Percentiles rank a stretch among this genome's conserved stretches.
These are phyloP conservation scores for Solanum corneliomulleri DNA, from an alignment of 257 asterid genomes.

Conservation along the genomic window DNA sequence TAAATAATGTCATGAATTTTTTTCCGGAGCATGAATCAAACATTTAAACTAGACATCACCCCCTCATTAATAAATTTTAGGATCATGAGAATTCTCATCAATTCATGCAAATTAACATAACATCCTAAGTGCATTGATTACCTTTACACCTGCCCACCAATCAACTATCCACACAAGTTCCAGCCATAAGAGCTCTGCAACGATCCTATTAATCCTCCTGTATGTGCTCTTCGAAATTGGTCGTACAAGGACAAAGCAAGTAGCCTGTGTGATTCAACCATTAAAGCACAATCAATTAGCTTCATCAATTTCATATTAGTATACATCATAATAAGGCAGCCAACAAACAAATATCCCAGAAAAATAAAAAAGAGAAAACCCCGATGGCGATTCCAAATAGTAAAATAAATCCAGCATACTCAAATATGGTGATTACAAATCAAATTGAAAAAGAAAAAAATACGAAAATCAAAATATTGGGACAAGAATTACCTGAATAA, in stretches of 20 bases:
- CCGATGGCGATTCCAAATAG: neutral
- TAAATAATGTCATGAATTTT: neutral
- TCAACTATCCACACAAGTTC: conserved; percentile 93
- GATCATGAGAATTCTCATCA: neutral
- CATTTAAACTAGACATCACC: neutral
- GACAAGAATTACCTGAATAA: conserved; percentile 48
- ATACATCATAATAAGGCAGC: neutral
- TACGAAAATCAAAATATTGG: neutral
- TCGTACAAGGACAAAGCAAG: conserved; percentile 52
- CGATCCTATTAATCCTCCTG: conserved; percentile 67
- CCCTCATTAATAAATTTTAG: neutral
- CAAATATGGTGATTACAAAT: neutral
- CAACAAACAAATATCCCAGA: neutral
- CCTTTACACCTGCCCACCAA: conserved; percentile 99
- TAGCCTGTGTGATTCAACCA: conserved; percentile 41
- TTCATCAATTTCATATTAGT: neutral
- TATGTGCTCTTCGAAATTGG: conserved; percentile 73
- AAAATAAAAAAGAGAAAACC: neutral
- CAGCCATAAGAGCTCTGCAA: conserved; percentile 81
- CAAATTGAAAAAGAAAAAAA: neutral
- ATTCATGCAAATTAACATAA: neutral
- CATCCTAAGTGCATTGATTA: conserved; percentile 3
- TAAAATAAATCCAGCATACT: neutral
- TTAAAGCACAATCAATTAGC: neutral
- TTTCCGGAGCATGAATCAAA: neutral